Conservation (phyloP, 495 filamentous ascomycete genomes). For the Talaromyces adpressus region DNA sequence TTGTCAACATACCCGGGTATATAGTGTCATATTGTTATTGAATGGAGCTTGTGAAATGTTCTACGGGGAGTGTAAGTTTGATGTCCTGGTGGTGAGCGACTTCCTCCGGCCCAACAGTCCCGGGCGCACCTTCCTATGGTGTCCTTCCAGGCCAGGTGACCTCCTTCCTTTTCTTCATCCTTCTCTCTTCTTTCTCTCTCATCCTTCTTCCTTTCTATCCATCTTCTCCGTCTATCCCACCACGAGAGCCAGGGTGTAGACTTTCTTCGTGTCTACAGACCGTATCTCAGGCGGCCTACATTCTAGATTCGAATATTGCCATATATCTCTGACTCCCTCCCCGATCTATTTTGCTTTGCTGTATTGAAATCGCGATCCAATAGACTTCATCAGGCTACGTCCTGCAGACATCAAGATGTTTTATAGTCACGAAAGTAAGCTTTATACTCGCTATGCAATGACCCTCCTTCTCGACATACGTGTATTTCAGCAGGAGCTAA, state of each 20-base stretch:
- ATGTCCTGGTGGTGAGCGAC: background rate
- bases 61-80: background rate
- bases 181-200: background rate
- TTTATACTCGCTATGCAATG: background rate
- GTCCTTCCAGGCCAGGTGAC: background rate
- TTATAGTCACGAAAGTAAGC: conserved; percentile 83
- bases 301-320: background rate
- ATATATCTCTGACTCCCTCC: background rate
- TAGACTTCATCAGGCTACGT: background rate
- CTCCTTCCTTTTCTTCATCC: background rate
- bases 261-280: background rate
- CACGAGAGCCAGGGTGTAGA: background rate
- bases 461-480: background rate
- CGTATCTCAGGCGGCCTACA: background rate
- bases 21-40: conserved; percentile 6
- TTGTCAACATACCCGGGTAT: conserved; percentile 7
- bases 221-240: background rate
- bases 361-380: background rate
- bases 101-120: background rate
- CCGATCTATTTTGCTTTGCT: background rate
- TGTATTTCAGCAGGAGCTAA: background rate
- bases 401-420: conserved; percentile 57
- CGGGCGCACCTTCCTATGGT: background rate
- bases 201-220: background rate
- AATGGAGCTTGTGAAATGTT: conserved; percentile 5